A percentile compares a stretch with the other conserved stretches of the same genome.
Conservation (phyloP, 805 yeast genomes). For the Saturnispora mendoncae region DNA sequence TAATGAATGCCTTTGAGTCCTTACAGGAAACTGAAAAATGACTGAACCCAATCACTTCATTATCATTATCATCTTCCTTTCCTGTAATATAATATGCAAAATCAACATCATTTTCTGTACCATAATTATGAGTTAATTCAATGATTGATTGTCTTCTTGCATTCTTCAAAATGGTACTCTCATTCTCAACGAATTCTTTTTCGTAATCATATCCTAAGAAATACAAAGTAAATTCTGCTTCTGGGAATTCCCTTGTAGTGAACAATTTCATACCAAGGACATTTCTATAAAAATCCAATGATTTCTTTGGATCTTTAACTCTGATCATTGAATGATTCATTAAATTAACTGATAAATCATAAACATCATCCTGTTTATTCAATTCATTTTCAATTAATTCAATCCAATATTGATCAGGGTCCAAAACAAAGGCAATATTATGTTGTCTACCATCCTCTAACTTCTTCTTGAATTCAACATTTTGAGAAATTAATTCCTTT, state of each 20-base stretch:
- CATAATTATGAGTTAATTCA: slow-evolving; percentile 94
- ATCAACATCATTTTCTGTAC: slow-evolving; percentile 72
- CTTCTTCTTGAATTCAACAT: slow-evolving; percentile 74
- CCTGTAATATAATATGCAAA: slow-evolving; percentile 83
- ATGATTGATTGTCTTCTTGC: slow-evolving; percentile 56
- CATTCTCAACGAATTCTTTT: slow-evolving; percentile 35
- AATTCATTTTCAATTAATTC: slow-evolving; percentile 64
- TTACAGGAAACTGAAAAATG: slow-evolving; percentile 70
- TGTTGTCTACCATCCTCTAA: slow-evolving; percentile 86
- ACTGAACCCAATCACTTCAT: slow-evolving; percentile 66
- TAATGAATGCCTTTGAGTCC: slow-evolving; percentile 50
- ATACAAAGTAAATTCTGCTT: slow-evolving; percentile 76
- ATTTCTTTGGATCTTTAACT: slow-evolving; percentile 70
- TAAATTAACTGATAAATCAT: slow-evolving; percentile 36
- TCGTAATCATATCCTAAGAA: slow-evolving; percentile 68
- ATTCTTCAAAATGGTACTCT: slow-evolving; percentile 28
- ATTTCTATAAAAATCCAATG: slow-evolving; percentile 70
- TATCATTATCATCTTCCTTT: slow-evolving; percentile 31
- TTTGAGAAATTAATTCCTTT: slow-evolving; percentile 44
- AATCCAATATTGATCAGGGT: slow-evolving; percentile 96
- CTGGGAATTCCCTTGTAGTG: slow-evolving; percentile 45
- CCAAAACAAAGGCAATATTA: slow-evolving; percentile 88
- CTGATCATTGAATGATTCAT: slow-evolving; percentile 92
- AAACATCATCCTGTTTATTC: slow-evolving; percentile 32
- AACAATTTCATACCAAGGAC: slow-evolving; percentile 75